Evolutionary conservation across 2,329 filamentous ascomycete species (phyloP), one percentile per base, ranked within the genome.

Genomic region (Arachnopeziza araneosa): DNA sequence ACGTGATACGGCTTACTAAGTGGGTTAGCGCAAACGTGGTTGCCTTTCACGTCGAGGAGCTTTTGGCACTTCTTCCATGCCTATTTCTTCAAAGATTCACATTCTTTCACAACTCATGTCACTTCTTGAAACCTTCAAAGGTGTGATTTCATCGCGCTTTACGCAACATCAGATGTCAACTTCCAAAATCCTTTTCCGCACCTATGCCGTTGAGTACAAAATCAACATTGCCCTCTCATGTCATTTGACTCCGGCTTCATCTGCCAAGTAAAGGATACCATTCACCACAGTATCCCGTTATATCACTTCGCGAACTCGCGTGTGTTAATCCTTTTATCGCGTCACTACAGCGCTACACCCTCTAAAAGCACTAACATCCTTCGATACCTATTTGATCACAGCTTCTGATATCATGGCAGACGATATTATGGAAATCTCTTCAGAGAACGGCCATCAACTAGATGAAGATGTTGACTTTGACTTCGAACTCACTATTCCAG

Each of bases 401-500:
- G 36, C 36, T 44, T 19, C 12, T n/a, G 8, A 60, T 57, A 62
- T 53, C 4, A 72, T 72, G 71, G 67, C 72, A 53, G 77, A 78
- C 59, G 77, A 80, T 57, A 75, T 68, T 58, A 84, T 84, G 82
- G 81, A 84, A 63, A 76, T 86, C 68, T 76, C 81, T 67, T 76
- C 80, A 50, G 76, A 79, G 24, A 68, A 72, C 59, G 77, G 75
- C 53, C 72, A 68, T 23, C 63, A 68, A 55, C 67, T 61, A 54
- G 69, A 71, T 51, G 78, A 81, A 57, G 76, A 76, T 51, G 54
- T 58, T 56, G 80, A 84, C 58, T 80, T 82, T 58, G 82, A 84
- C 60, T 83, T 87, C 62, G 84, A 87, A 65, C 70, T 80, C 61
- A 74, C 76, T 67, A 71, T 69, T 52, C 71, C 70, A 19, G 67